Conservation (phyloP, 2,329 filamentous ascomycete species). For the Cladophialophora yegresii region DNA sequence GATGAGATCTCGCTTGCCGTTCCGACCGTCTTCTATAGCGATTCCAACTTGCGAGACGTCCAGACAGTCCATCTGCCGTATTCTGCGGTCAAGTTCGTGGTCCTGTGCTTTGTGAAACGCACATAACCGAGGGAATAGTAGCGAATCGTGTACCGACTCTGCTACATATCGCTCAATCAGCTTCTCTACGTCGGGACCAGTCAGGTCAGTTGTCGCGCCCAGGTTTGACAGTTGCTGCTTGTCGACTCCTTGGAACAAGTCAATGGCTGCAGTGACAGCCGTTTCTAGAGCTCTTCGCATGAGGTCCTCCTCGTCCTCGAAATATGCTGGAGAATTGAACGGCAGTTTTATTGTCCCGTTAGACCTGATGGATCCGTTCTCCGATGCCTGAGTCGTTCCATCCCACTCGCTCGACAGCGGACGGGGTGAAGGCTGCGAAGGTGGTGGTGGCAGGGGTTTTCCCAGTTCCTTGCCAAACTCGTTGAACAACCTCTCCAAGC, state of each 20-base stretch:
- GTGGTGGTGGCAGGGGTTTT: slow-evolving; percentile 76
- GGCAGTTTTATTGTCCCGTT: slow-evolving; percentile 49
- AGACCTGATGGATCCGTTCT: slow-evolving; percentile 38
- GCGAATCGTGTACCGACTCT: slow-evolving; percentile 82
- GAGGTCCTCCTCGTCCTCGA: slow-evolving; percentile 86
- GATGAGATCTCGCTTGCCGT: slow-evolving; percentile 78
- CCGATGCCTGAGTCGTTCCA: slow-evolving; percentile 37
- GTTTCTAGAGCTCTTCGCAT: slow-evolving; percentile 89
- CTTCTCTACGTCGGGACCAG: slow-evolving; percentile 85
- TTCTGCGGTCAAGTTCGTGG: slow-evolving; percentile 81
- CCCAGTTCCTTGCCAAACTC: slow-evolving; percentile 87
- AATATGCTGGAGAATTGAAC: slow-evolving; percentile 66
- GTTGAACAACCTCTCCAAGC: slow-evolving; percentile 82
- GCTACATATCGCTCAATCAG: slow-evolving; percentile 93
- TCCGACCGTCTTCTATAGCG: slow-evolving; percentile 73
- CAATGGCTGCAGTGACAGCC: slow-evolving; percentile 88
- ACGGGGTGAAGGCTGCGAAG: slow-evolving; percentile 40
- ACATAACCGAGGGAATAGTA: slow-evolving; percentile 81
- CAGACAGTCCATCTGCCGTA: slow-evolving; percentile 88
- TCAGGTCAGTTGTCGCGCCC: slow-evolving; percentile 89
- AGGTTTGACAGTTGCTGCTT: slow-evolving; percentile 91
- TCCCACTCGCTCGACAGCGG: slow-evolving; percentile 24
- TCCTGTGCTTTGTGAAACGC: slow-evolving; percentile 79
- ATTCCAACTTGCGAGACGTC: slow-evolving; percentile 96
- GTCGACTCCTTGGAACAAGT: slow-evolving; percentile 92